A percentile compares a stretch with the other conserved stretches of the same genome.
These are phyloP conservation scores for Colletotrichum tropicicola DNA, from an alignment of 2,329 filamentous ascomycete species.

Conservation along the genomic window DNA sequence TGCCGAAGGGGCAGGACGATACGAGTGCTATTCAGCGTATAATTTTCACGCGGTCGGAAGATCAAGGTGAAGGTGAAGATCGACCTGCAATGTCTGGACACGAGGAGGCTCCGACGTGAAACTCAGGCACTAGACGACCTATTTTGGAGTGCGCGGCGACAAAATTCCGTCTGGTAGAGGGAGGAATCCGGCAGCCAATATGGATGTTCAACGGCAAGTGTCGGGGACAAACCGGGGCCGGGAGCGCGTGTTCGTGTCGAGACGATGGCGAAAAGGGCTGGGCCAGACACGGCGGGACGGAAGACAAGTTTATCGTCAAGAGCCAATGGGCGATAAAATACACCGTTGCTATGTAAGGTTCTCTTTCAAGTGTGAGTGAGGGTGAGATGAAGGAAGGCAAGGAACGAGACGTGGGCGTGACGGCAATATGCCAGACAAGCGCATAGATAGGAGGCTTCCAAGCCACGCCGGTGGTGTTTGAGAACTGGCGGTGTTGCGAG, in stretches of 20 bases:
- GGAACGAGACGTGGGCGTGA: not conserved
- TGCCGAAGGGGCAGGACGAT: not conserved
- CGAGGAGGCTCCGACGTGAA: not conserved
- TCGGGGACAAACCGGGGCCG: slow-evolving; percentile 13
- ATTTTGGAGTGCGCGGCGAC: not conserved
- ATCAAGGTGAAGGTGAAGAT: slow-evolving; percentile 9
- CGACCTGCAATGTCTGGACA: not conserved
- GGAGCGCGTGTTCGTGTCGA: slow-evolving; percentile 22
- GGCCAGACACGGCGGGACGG: not conserved
- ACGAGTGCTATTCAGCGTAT: not conserved
- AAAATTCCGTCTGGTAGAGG: not conserved
- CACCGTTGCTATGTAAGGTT: not conserved
- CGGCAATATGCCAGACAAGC: not conserved
- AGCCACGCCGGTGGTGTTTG: slow-evolving; percentile 30
- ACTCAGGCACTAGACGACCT: not conserved
- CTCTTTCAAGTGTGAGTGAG: not conserved
- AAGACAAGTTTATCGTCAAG: not conserved
- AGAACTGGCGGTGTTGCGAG: slow-evolving; percentile 23
- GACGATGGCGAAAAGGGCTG: slow-evolving; percentile 1
- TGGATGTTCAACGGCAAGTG: not conserved
- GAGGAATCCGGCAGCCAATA: not conserved
- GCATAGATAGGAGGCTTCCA: slow-evolving; percentile 30
- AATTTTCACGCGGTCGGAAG: not conserved
- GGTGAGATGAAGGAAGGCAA: not conserved
- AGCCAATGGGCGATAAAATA: not conserved